Conservation (phyloP, 177 flowering plant genomes). For the Vitis hybrid region DNA sequence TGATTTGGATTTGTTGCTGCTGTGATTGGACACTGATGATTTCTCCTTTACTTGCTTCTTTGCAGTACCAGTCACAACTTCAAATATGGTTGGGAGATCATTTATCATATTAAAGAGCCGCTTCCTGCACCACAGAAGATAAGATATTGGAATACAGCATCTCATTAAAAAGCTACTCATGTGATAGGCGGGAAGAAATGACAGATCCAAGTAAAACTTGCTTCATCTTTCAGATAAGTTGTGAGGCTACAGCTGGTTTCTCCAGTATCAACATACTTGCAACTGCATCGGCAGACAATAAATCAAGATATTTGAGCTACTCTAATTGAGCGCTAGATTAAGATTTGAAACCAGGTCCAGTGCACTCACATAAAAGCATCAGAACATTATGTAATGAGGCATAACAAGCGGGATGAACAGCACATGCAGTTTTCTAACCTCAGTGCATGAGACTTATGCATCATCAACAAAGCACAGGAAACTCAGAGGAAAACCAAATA, state of each 20-base stretch:
- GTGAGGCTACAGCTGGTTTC: not conserved
- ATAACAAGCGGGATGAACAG: not conserved
- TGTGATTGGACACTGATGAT: constrained; percentile 49
- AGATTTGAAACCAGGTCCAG: not conserved
- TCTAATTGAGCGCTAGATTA: not conserved
- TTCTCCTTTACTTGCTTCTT: constrained; percentile 69
- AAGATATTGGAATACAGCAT: not conserved
- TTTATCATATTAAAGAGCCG: constrained; percentile 77
- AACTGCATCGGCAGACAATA: not conserved
- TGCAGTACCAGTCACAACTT: constrained; percentile 66
- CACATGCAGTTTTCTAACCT: not conserved
- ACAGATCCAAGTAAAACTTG: not conserved
- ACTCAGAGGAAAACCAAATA: not conserved
- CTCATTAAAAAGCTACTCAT: constrained; percentile 2
- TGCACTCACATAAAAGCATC: no score
- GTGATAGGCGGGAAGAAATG: not conserved
- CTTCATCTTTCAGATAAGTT: not conserved
- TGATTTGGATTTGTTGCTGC: constrained; percentile 71
- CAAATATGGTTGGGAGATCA: constrained; percentile 82
- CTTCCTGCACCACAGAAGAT: constrained; percentile 48
- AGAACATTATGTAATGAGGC: not conserved
- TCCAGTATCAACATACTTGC: constrained; percentile 1
- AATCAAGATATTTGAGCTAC: not conserved
- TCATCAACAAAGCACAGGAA: not conserved
- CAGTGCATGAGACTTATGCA: not conserved